These are phyloP conservation scores for Botrytis hyacinthi DNA, from an alignment of 2,329 filamentous ascomycete species.

Conservation along the genomic window DNA sequence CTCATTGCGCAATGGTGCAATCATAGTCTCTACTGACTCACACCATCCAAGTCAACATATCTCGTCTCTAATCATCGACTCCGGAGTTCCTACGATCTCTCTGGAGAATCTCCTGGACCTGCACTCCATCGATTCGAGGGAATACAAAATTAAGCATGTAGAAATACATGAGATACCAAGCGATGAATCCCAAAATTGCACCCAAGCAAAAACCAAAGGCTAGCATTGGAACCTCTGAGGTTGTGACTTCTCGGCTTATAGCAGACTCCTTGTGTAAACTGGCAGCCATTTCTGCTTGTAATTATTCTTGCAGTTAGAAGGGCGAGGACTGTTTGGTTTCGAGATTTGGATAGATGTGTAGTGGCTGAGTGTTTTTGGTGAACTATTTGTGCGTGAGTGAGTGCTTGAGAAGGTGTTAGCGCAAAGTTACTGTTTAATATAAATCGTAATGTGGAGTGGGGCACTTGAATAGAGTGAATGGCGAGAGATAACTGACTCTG, in stretches of 20 bases:
- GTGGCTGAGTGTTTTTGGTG: background rate
- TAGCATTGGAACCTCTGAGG: background rate
- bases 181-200: background rate
- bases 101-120: background rate
- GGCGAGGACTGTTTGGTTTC: background rate
- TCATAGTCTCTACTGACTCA: background rate
- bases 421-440: background rate
- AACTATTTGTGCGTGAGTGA: background rate
- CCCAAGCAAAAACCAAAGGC: background rate
- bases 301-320: background rate
- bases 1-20: background rate
- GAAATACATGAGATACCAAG: conserved; percentile 6
- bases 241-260: background rate
- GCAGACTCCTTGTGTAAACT: background rate
- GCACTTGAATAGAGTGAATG: background rate
- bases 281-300: background rate
- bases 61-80: background rate
- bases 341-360: background rate
- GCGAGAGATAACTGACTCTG: background rate
- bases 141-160: background rate
- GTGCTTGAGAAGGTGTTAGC: too few species aligned
- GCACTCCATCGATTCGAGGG: background rate
- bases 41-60: background rate
- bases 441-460: background rate
- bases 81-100: background rate